phyloP scores from a whole-genome alignment of 73 alveolate species.

The Tetrahymena elliotti region DNA sequence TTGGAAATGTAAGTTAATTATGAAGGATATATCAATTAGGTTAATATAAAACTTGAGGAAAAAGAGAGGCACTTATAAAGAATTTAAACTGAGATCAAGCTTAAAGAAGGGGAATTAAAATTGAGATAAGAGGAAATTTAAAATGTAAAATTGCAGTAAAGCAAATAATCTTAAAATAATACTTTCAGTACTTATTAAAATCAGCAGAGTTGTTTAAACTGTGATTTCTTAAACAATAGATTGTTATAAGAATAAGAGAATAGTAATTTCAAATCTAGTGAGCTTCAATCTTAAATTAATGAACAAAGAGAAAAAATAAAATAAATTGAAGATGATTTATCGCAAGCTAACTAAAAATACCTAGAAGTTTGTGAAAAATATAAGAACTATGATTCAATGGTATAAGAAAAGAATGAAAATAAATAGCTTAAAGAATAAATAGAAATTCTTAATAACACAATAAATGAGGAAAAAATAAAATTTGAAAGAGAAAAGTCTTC shows the following conservation, averaged over 20 bases:
- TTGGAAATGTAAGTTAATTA: not conserved
- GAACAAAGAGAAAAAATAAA: not conserved
- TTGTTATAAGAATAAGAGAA: not conserved
- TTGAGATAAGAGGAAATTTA: not conserved
- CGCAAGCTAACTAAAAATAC: not conserved
- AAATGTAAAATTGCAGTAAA: not conserved
- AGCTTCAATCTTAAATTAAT: not conserved
- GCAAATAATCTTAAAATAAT: not conserved
- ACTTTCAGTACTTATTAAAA: not conserved
- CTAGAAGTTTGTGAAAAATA: not conserved
- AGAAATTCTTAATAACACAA: not conserved
- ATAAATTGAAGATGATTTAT: not conserved
- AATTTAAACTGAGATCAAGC: not conserved
- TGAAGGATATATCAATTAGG: not conserved
- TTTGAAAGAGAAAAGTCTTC: not conserved
- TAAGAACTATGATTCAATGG: not conserved
- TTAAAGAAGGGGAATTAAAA: not conserved
- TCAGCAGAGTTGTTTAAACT: not conserved
- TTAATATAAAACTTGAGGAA: not conserved
- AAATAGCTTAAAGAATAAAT: not conserved
- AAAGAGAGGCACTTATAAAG: not conserved
- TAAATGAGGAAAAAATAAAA: not conserved
- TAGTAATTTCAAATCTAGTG: not conserved
- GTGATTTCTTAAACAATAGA: not conserved
- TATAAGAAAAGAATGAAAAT: not conserved